A percentile compares a stretch with the other conserved stretches of the same genome.
These are phyloP conservation scores for Cadophora luteo-olivacea DNA, from an alignment of 2,329 filamentous ascomycete species.

Conservation along the genomic window DNA sequence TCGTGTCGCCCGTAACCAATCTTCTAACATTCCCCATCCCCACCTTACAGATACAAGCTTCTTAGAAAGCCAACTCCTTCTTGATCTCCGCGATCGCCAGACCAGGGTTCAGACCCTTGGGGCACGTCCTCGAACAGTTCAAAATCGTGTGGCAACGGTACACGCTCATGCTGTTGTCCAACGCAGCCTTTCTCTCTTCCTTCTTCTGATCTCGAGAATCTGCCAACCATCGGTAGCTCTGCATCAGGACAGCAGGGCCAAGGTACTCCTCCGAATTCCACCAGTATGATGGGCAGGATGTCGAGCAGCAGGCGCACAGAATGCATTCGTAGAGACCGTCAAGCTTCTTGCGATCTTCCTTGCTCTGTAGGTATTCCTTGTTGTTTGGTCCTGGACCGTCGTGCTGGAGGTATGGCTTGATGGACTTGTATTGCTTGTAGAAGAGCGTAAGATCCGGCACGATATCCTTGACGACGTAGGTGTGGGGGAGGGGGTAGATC, in stretches of 20 bases:
- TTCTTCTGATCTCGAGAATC: slow-evolving; percentile 94
- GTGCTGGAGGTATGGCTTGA: slow-evolving; percentile 97
- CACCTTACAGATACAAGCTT: slow-evolving; percentile 9
- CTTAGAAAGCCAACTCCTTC: slow-evolving; percentile 81
- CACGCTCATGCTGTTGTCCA: slow-evolving; percentile 98
- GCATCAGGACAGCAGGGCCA: slow-evolving; percentile 92
- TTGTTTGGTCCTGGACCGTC: slow-evolving; percentile 85
- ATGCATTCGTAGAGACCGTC: slow-evolving; percentile 99
- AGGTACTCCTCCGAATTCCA: slow-evolving; percentile 99
- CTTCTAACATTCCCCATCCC: slow-evolving; percentile 48
- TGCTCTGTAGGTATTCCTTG: slow-evolving; percentile 89
- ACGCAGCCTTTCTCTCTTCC: slow-evolving; percentile 83
- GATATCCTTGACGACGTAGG: slow-evolving; percentile 98
- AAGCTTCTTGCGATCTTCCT: slow-evolving; percentile 89
- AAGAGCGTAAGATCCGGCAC: slow-evolving; percentile 98
- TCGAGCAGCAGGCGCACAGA: slow-evolving; percentile 98
- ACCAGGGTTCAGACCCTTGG: slow-evolving; percentile 97
- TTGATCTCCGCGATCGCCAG: slow-evolving; percentile 97
- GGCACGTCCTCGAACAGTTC: slow-evolving; percentile 97
- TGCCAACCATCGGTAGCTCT: slow-evolving; percentile 97
- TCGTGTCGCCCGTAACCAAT: not conserved
- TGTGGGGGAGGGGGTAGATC: slow-evolving; percentile 98
- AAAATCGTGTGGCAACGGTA: slow-evolving; percentile 99
- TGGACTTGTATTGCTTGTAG: slow-evolving; percentile 99
- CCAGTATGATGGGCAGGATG: slow-evolving; percentile 99